Percentiles rank a stretch among this genome's conserved stretches.
Conservation (phyloP, 2,329 filamentous ascomycete genomes). For the Ophiobolus disseminans region DNA sequence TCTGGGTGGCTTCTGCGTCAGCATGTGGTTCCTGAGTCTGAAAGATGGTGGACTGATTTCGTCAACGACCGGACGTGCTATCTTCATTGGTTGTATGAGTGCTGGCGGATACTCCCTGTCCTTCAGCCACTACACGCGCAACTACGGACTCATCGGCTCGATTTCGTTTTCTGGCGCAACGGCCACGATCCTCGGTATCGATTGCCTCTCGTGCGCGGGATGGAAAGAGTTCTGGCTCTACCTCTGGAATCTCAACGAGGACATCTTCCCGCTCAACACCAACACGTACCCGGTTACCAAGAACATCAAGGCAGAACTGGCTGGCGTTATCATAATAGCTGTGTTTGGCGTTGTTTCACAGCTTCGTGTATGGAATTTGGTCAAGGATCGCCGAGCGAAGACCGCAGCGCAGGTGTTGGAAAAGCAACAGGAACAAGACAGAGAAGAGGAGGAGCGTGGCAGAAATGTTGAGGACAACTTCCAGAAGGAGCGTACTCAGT, state of each 20-base stretch:
- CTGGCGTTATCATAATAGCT: slow-evolving; percentile 75
- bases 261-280: slow-evolving; percentile 77
- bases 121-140: slow-evolving; percentile 73
- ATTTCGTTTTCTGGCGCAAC: slow-evolving; percentile 86
- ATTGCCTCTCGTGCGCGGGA: slow-evolving; percentile 88
- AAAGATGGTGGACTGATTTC: slow-evolving; percentile 76
- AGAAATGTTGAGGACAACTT: slow-evolving; percentile 69
- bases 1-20: slow-evolving; percentile 83
- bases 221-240: slow-evolving; percentile 97
- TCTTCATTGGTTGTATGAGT: slow-evolving; percentile 78
- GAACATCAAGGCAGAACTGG: slow-evolving; percentile 85
- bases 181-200: slow-evolving; percentile 79
- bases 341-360: slow-evolving; percentile 82
- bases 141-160: slow-evolving; percentile 76
- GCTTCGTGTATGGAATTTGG: slow-evolving; percentile 82
- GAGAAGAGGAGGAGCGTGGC: slow-evolving; percentile 74
- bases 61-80: slow-evolving; percentile 67
- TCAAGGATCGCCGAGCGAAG: slow-evolving; percentile 62
- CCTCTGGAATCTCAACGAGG: slow-evolving; percentile 81
- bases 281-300: slow-evolving; percentile 84
- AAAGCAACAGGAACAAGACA: slow-evolving; percentile 65
- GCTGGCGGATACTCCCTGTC: slow-evolving; percentile 74
- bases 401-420: slow-evolving; percentile 56
- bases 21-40: slow-evolving; percentile 89
- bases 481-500: slow-evolving; percentile 68